Base-by-base conservation (phyloP, 2,329 filamentous ascomycete species). In the Aspergillus caelatus region DNA sequence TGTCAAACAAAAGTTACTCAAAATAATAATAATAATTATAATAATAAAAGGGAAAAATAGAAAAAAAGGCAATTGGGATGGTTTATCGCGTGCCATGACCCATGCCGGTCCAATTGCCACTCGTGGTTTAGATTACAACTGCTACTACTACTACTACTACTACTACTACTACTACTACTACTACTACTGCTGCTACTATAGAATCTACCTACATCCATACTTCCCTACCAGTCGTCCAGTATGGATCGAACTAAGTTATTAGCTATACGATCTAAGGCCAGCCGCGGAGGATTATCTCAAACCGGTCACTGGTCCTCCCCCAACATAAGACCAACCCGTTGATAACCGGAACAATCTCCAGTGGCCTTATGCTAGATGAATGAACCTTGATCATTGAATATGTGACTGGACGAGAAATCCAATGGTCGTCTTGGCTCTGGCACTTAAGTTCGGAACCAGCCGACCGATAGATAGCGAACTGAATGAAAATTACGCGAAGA, bases 21-120 rank as follows among this genome's bases (percentile, higher is more conserved):
- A 54, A 56, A 46, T 23, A 3, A 46, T 46, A 7, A 23, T 41
- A 9, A 53, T 34, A 53, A 30, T 32, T 21, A 32, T 32, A 41
- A 41, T 34, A 8, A n/a, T 41, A 9, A n/a, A 41, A n/a, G 9
- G 16, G 52, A 58, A 53, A 54, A 55, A 62, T 12, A 21, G 9
- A 19, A 48, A 45, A 60, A 39, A 30, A 30, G 7, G 26, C 34
- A 23, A 62, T 62, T 48, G 23, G 36, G 41, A 46, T 36, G 48
- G 48, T 34, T 58, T 59, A 62, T 62, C 61, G 61, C 56, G 61
- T 59, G 61, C 50, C 56, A 59, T 39, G 19, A 41, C 32, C 50
- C 30, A 46, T 45, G 9, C 53, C 30, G 36, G 45, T n/a, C 54
- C 60, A 53, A 53, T 58, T 34, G 26, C 45, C 45, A 32, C 30